Evolutionary conservation across 352 stramenopile species (phyloP), one percentile per base, ranked within the genome.

Genomic region (Phytophthora syringae): DNA sequence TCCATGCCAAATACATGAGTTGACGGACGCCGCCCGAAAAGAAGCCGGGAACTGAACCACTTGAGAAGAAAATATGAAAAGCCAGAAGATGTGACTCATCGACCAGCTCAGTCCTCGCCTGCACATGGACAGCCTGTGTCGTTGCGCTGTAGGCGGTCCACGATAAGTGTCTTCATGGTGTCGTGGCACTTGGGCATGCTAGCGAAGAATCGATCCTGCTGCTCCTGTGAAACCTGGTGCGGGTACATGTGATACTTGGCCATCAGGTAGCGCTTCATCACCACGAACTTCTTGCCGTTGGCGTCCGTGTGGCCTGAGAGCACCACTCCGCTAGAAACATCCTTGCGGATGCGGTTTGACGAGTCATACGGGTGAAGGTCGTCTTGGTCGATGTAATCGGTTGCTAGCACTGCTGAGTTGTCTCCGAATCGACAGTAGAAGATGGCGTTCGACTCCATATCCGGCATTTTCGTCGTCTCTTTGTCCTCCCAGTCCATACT

Each of bases 231-330:
- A 7, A 90, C 61, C 47, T 90, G 87, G 78, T 89, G 84, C 28
- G 84, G 79, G 50, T 84, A 88, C 81, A 92, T 86, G 78, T 92
- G 84, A 60, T 82, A 90, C 67, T 90, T 92, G 28, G 81, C 80
- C 81, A 92, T 87, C 52, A 90, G 53, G 32, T 87, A 92, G 12
- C 83, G 81, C 58, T 93, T 93, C 81, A 93, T 91, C 56, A 93
- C 78, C 15, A 93, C 82, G 18, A 55, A 91, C 50, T 84, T 82
- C 48, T 84, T 88, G 52, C 84, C 84, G 15, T 86, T 58, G 3
- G 62, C 74, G 70, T 90, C 82, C 1, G 77, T 74, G 53, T 93
- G 79, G 10, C 79, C 73, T 1, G 80, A 84, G 13, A 93, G 63
- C 66, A 93, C 84, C 40, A 91, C 84, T 32, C 82, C 84, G 53